phyloP scores from a whole-genome alignment of 1,284 basidiomycete species.

The Cutaneotrichosporon sp. region DNA sequence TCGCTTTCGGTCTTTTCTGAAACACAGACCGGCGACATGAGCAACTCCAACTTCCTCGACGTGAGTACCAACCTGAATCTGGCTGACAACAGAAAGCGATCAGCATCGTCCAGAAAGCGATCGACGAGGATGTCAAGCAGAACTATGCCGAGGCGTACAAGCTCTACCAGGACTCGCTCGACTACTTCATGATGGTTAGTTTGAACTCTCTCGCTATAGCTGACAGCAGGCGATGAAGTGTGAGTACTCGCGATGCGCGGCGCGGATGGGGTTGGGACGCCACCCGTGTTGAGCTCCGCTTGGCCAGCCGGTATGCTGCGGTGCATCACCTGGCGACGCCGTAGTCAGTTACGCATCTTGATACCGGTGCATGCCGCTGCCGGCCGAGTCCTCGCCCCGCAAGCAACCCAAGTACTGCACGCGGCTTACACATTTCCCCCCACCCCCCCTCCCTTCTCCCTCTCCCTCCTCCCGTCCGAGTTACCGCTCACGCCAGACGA shows the following conservation, averaged over 20 bases:
- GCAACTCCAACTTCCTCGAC: constrained; percentile 58
- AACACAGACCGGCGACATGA: constrained; percentile 34
- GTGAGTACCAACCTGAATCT: constrained; percentile 39
- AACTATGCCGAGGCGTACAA: constrained; percentile 93
- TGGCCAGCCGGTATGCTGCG: no score
- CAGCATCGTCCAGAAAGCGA: constrained; percentile 89
- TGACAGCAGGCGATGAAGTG: constrained; percentile 60
- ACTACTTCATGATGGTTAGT: constrained; percentile 91
- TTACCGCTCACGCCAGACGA: constrained; percentile 63
- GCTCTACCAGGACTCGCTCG: constrained; percentile 88
- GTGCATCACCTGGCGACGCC: not conserved
- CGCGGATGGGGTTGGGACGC: not conserved
- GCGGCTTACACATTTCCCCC: no score
- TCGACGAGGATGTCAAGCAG: constrained; percentile 90
- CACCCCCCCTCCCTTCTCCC: not conserved
- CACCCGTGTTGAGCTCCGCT: not conserved
- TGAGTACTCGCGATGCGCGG: constrained; percentile 49
- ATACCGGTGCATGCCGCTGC: not conserved
- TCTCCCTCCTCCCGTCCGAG: not conserved
- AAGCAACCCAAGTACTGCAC: not conserved
- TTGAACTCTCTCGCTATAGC: not conserved
- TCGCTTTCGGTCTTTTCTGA: not conserved
- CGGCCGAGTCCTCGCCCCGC: not conserved
- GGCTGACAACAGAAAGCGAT: constrained; percentile 72
- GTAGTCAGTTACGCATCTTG: no score